phyloP scores from a whole-genome alignment of 495 filamentous ascomycete genomes.

The Massariosphaeria phaeospora region DNA sequence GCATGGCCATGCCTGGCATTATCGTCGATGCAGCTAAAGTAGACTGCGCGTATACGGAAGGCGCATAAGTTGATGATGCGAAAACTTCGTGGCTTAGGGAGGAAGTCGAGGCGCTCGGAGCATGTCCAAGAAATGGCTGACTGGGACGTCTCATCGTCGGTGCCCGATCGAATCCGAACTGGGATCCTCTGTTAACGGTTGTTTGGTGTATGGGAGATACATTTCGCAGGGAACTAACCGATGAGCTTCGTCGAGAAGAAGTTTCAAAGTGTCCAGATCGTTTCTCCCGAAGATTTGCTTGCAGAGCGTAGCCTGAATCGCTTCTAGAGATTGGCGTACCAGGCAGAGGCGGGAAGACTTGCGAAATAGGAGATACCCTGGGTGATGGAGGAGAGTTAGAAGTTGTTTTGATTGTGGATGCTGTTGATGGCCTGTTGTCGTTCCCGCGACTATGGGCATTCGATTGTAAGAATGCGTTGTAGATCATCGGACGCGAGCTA shows the following conservation, averaged over 20 bases:
- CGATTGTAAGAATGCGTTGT: conserved; percentile 85
- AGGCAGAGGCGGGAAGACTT: conserved; percentile 69
- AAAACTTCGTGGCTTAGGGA: conserved; percentile 71
- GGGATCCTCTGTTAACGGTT: conserved; percentile 20
- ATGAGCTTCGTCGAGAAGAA: conserved; percentile 78
- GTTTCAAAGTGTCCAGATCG: conserved; percentile 91
- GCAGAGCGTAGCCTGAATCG: conserved; percentile 82
- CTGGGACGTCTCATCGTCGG: conserved; percentile 71
- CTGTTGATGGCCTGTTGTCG: conserved; percentile 78
- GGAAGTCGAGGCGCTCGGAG: conserved; percentile 76
- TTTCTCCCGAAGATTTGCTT: conserved; percentile 83
- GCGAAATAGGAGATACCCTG: conserved; percentile 70
- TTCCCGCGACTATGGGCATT: conserved; percentile 57
- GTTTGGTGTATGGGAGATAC: not conserved
- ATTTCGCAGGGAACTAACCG: conserved; percentile 38
- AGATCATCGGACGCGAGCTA: conserved; percentile 55
- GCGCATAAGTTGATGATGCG: conserved; percentile 78
- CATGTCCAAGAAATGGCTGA: conserved; percentile 76
- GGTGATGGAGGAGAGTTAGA: conserved; percentile 71
- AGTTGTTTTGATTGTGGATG: conserved; percentile 62
- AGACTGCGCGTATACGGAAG: conserved; percentile 91
- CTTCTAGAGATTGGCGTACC: conserved; percentile 73
- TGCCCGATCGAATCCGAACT: conserved; percentile 70
- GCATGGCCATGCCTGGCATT: conserved; percentile 83
- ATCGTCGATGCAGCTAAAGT: conserved; percentile 97